A percentile compares a stretch with the other conserved stretches of the same genome.
Conservation (phyloP, 2,329 filamentous ascomycete species). For the Kalmusia sp. region DNA sequence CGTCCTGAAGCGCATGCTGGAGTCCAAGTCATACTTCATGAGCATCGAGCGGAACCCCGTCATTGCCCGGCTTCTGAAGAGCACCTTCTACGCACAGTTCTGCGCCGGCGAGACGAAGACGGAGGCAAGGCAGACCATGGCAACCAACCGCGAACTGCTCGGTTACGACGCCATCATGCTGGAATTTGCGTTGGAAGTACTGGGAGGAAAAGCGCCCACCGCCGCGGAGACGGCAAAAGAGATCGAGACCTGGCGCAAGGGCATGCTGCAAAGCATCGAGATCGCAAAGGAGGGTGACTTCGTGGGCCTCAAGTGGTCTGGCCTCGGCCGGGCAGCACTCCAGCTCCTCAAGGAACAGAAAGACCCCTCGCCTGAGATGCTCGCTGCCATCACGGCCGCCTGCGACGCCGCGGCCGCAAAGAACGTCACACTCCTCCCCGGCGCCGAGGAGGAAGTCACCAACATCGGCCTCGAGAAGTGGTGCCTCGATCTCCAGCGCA, state of each 20-base stretch:
- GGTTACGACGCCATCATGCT: constrained; percentile 87
- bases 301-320: constrained; percentile 71
- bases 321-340: constrained; percentile 77
- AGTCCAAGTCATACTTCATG: constrained; percentile 70
- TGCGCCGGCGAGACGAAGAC: constrained; percentile 78
- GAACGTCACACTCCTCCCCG: constrained; percentile 78
- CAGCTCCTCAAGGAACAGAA: constrained; percentile 68
- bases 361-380: constrained; percentile 69
- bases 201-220: constrained; percentile 66
- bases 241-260: constrained; percentile 74
- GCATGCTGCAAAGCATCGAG: constrained; percentile 75
- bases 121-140: constrained; percentile 70
- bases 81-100: constrained; percentile 90
- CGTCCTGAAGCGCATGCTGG: constrained; percentile 72
- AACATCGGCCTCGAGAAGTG: constrained; percentile 83
- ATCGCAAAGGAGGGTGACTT: constrained; percentile 60
- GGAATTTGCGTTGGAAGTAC: constrained; percentile 82
- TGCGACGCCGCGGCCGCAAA: constrained; percentile 74
- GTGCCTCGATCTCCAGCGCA: constrained; percentile 77
- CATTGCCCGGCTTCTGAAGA: constrained; percentile 73
- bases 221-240: constrained; percentile 65
- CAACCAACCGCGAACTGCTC: constrained; percentile 70
- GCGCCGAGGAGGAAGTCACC: constrained; percentile 82
- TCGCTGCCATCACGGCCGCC: constrained; percentile 74
- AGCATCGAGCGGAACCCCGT: constrained; percentile 79